Evolutionary conservation across 257 asterid genomes (phyloP).

Genomic region (Penstemon davidsonii): DNA sequence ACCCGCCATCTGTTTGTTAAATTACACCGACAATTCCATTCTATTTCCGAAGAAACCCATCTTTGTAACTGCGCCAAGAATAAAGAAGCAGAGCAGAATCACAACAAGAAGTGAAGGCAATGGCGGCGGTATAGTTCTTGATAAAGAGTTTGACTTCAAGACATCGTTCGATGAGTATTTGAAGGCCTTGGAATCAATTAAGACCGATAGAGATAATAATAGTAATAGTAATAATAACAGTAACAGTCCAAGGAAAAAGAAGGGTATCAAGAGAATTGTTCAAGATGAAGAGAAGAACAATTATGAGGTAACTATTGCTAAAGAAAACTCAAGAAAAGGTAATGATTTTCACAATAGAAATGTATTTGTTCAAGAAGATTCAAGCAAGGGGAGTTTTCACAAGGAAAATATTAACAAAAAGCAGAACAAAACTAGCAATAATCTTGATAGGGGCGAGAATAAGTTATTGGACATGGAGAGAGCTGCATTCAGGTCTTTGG

Average conservation of each 20-base stretch:
- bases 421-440: conserved; percentile 19
- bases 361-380: conserved; percentile 28
- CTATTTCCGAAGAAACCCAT: conserved; percentile 35
- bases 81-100: conserved; percentile 29
- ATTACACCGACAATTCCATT: conserved; percentile 27
- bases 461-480: conserved; percentile 48
- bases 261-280: conserved; percentile 25
- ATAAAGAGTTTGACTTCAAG: conserved; percentile 60
- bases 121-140: conserved; percentile 31
- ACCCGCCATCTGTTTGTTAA: conserved; percentile 29
- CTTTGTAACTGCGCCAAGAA: conserved; percentile 33
- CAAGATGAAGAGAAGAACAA: conserved; percentile 30
- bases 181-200: conserved; percentile 82
- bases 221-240: not conserved
- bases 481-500: conserved; percentile 74
- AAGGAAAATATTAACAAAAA: conserved; percentile 23
- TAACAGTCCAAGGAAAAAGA: conserved; percentile 27
- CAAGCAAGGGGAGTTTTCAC: conserved; percentile 24
- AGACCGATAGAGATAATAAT: conserved; percentile 37
- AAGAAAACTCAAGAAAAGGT: conserved; percentile 31
- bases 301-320: conserved; percentile 27
- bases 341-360: conserved; percentile 16
- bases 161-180: conserved; percentile 80
- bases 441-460: conserved; percentile 26
- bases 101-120: conserved; percentile 30